Percentiles rank a stretch among this genome's conserved stretches.
These are phyloP conservation scores for Fraxinus sp. DNA, from an alignment of 305 asterid species.

Conservation along the genomic window DNA sequence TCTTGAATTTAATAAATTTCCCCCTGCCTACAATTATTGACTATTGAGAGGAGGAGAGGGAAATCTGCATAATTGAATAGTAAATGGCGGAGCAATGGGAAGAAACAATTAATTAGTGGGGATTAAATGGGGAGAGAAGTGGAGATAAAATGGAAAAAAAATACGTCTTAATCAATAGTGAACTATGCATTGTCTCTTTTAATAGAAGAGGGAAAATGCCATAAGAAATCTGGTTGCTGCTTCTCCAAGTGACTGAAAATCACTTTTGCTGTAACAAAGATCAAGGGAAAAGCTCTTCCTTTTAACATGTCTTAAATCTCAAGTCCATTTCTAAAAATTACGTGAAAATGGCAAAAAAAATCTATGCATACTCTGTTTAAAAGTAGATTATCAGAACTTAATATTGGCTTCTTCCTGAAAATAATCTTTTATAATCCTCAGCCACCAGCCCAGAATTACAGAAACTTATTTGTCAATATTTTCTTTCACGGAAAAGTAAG, in stretches of 20 bases:
- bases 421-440: slow-evolving; percentile 4
- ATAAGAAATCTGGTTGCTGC: neutral
- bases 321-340: slow-evolving; percentile 24
- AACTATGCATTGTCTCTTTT: no score
- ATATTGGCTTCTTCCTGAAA: neutral
- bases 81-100: no score
- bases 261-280: neutral
- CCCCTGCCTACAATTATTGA: no score
- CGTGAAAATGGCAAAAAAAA: neutral
- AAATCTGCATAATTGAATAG: no score
- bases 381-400: neutral
- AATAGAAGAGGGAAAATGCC: neutral
- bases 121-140: no score
- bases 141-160: no score
- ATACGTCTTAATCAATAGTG: no score
- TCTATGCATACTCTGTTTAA: neutral
- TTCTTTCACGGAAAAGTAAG: neutral
- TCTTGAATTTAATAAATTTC: no score
- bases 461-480: neutral
- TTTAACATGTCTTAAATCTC: neutral
- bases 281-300: neutral
- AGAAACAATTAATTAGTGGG: no score
- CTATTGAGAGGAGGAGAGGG: no score
- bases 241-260: neutral
- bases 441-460: neutral